Percentiles rank a stretch among this genome's conserved stretches.
These are phyloP conservation scores for Dalechampia spathulata DNA, from an alignment of 441 rosid species.

Conservation along the genomic window DNA sequence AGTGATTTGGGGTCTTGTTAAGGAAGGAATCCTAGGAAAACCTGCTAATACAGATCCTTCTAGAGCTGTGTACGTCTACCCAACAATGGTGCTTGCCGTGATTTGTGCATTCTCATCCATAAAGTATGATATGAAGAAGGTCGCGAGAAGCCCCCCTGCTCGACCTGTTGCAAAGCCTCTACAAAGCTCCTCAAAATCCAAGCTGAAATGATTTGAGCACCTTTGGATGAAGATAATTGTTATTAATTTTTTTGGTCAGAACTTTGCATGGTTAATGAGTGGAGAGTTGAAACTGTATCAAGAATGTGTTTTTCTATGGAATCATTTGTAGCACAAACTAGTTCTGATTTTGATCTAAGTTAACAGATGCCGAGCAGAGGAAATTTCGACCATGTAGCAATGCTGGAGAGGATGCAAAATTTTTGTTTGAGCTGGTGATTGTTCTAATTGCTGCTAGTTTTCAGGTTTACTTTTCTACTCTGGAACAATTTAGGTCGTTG, in stretches of 20 bases:
- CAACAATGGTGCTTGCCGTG: constrained; percentile 74
- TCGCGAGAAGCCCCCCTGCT: constrained; percentile 50
- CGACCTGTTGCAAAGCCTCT: constrained; percentile 69
- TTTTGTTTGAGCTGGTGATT: too few relatives aligned
- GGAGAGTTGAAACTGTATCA: background rate
- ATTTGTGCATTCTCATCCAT: constrained; percentile 80
- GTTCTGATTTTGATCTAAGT: background rate
- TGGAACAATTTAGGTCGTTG: too few relatives aligned
- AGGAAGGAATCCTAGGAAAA: constrained; percentile 30
- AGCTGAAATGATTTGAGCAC: constrained; percentile 55
- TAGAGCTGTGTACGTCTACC: constrained; percentile 67
- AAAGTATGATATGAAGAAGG: constrained; percentile 77
- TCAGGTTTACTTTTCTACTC: too few relatives aligned
- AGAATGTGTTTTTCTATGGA: too few relatives aligned
- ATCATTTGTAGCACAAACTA: too few relatives aligned
- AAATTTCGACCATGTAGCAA: too few relatives aligned
- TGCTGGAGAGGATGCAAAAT: too few relatives aligned
- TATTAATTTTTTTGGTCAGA: background rate
- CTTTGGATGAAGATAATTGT: background rate
- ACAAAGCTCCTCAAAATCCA: constrained; percentile 77
- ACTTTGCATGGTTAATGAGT: constrained; percentile 8
- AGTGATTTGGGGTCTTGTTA: constrained; percentile 87
- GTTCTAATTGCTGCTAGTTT: too few relatives aligned
- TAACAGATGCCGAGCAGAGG: too few relatives aligned
- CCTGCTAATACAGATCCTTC: constrained; percentile 5